Evolutionary conservation across 257 asterid species (phyloP).

Genomic region (Rauvolfia tetraphylla): DNA sequence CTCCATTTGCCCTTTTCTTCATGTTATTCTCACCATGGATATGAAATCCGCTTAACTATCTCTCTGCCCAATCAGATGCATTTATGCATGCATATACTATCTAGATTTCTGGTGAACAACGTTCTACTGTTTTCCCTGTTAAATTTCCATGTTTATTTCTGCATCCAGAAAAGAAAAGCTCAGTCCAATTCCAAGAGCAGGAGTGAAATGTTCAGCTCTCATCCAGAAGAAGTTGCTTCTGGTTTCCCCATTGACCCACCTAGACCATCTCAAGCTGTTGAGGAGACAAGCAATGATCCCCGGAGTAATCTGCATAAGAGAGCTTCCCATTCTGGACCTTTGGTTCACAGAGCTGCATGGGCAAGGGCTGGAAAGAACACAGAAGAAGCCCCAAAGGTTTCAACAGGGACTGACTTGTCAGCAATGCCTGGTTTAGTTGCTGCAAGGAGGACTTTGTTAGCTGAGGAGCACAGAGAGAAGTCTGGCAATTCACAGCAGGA

Average conservation of each 20-base stretch:
- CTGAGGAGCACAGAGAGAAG: constrained; percentile 60
- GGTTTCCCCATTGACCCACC: constrained; percentile 98
- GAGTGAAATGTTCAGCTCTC: constrained; percentile 93
- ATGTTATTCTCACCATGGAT: background rate
- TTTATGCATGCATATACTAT: background rate
- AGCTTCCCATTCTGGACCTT: constrained; percentile 95
- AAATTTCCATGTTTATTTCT: constrained; percentile 19
- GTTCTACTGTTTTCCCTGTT: background rate
- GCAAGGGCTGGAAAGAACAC: constrained; percentile 62
- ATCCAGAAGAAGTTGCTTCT: constrained; percentile 83
- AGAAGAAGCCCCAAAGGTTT: constrained; percentile 63
- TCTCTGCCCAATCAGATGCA: background rate
- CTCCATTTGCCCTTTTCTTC: background rate
- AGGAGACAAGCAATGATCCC: constrained; percentile 49
- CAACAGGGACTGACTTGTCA: constrained; percentile 57
- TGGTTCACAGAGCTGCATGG: constrained; percentile 85
- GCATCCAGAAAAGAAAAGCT: constrained; percentile 67
- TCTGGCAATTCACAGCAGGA: constrained; percentile 48
- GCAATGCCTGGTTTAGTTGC: constrained; percentile 80
- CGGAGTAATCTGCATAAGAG: constrained; percentile 55
- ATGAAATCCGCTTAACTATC: background rate
- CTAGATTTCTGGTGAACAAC: background rate
- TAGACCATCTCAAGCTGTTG: constrained; percentile 64
- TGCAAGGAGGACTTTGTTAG: constrained; percentile 70
- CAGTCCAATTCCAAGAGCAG: constrained; percentile 85